phyloP scores from a whole-genome alignment of 2,329 filamentous ascomycete genomes.

The Botrytis deweyae region DNA sequence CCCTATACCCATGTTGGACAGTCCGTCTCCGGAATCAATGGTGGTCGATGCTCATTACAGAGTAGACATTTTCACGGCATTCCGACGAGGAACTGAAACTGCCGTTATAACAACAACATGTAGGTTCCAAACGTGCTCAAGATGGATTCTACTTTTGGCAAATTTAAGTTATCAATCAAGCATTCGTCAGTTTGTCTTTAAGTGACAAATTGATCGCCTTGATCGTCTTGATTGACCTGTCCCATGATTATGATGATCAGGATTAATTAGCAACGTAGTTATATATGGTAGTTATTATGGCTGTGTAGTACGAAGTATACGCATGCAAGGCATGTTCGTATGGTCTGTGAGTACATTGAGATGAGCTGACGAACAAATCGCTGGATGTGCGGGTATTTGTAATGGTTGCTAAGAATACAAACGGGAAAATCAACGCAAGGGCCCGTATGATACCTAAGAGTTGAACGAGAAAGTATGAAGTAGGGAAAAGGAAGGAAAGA shows the following conservation, averaged over 20 bases:
- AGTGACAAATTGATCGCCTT: neutral
- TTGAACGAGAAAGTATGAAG: neutral
- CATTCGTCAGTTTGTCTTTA: neutral
- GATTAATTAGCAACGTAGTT: neutral
- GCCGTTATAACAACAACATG: neutral
- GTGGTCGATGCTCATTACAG: slow-evolving; percentile 8
- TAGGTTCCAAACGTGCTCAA: neutral
- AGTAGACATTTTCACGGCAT: neutral
- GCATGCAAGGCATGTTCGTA: neutral
- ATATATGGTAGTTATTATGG: neutral
- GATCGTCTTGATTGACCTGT: slow-evolving; percentile 5
- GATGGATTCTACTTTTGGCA: neutral
- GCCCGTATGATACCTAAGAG: slow-evolving; percentile 8
- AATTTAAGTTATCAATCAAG: slow-evolving; percentile 1
- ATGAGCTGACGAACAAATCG: slow-evolving; percentile 12
- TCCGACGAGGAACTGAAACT: slow-evolving; percentile 9
- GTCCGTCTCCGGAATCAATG: neutral
- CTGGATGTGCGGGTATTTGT: slow-evolving; percentile 1
- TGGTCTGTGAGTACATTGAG: slow-evolving; percentile 8
- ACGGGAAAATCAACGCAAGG: slow-evolving; percentile 4
- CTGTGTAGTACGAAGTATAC: neutral
- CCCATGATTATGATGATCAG: slow-evolving; percentile 4
- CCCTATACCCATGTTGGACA: neutral
- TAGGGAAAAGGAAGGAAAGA: neutral
- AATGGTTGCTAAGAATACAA: slow-evolving; percentile 12